Percentiles rank a stretch among this genome's conserved stretches.
Evolutionary conservation across 495 filamentous ascomycete species (phyloP).

Genomic region (Aspergillus funiculosus): DNA sequence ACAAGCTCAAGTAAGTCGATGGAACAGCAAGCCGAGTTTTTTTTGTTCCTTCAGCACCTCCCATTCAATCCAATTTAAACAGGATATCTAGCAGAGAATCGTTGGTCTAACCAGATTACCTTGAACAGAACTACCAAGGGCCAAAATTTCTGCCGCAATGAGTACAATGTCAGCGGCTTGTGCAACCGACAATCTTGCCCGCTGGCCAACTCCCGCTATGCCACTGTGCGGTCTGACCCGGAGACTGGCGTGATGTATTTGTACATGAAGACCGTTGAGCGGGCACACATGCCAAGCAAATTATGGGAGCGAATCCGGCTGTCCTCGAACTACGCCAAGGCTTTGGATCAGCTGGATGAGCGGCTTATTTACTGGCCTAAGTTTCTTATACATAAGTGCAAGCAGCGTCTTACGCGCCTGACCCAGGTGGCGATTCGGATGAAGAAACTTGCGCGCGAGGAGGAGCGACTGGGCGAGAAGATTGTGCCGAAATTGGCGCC

Average conservation of each 20-base stretch:
- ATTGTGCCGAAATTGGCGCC: constrained; percentile 87
- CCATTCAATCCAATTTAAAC: neutral
- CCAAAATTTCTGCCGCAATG: constrained; percentile 92
- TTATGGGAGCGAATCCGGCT: constrained; percentile 93
- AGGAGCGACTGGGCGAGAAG: constrained; percentile 84
- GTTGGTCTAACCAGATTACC: constrained; percentile 13
- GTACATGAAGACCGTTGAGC: constrained; percentile 95
- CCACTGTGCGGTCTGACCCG: constrained; percentile 79
- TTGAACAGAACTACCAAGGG: constrained; percentile 72
- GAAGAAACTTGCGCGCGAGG: constrained; percentile 75
- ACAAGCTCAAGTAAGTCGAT: constrained; percentile 78
- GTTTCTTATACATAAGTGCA: constrained; percentile 93
- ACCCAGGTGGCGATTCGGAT: constrained; percentile 90
- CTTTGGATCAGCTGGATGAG: constrained; percentile 81
- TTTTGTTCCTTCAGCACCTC: constrained; percentile 5
- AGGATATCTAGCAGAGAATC: constrained; percentile 5
- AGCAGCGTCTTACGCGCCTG: constrained; percentile 89
- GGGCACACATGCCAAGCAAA: constrained; percentile 83
- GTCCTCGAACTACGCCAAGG: constrained; percentile 82
- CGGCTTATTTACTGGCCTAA: constrained; percentile 94
- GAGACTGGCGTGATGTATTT: constrained; percentile 82
- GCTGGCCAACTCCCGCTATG: constrained; percentile 92
- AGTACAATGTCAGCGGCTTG: constrained; percentile 91
- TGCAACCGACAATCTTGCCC: constrained; percentile 95
- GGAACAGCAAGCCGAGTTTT: neutral